Percentiles rank a stretch among this genome's conserved stretches.
These are phyloP conservation scores for Coemansia sp. DNA, from an alignment of 192 early-diverging fungal genomes.

Conservation along the genomic window DNA sequence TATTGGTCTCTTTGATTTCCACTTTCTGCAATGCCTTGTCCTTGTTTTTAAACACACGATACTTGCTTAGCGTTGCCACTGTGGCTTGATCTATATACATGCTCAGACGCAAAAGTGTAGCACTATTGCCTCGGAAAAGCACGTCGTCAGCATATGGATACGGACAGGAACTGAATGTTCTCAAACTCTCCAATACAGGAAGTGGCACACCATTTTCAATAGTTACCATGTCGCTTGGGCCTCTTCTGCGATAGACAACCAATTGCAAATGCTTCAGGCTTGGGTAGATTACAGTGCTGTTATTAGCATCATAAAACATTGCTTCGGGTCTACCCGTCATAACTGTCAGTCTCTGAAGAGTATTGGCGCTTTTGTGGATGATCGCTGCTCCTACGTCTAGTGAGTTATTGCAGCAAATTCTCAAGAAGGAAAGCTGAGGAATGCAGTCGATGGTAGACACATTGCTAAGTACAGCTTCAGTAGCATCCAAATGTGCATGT, in stretches of 20 bases:
- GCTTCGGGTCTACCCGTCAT: too few relatives aligned
- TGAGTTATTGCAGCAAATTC: background rate
- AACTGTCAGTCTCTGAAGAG: background rate
- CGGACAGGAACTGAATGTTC: background rate
- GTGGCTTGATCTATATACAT: background rate
- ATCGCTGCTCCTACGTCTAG: background rate
- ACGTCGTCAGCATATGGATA: conserved; percentile 9
- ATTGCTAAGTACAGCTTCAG: background rate
- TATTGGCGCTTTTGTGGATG: background rate
- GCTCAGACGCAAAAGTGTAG: conserved; percentile 1
- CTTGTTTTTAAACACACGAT: background rate
- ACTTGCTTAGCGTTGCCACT: background rate
- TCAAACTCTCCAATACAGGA: background rate
- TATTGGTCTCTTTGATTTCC: background rate
- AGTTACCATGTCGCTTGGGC: too few relatives aligned
- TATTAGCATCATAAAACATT: background rate
- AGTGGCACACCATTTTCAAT: background rate
- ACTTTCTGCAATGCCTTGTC: background rate
- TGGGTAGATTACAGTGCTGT: background rate
- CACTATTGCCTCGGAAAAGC: conserved; percentile 8
- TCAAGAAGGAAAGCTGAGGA: background rate
- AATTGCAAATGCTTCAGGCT: background rate
- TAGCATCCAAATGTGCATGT: background rate
- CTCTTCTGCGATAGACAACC: background rate
- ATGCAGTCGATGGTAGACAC: background rate